Evolutionary conservation across 2,329 filamentous ascomycete species (phyloP).

Genomic region (Clonostachys rosea): DNA sequence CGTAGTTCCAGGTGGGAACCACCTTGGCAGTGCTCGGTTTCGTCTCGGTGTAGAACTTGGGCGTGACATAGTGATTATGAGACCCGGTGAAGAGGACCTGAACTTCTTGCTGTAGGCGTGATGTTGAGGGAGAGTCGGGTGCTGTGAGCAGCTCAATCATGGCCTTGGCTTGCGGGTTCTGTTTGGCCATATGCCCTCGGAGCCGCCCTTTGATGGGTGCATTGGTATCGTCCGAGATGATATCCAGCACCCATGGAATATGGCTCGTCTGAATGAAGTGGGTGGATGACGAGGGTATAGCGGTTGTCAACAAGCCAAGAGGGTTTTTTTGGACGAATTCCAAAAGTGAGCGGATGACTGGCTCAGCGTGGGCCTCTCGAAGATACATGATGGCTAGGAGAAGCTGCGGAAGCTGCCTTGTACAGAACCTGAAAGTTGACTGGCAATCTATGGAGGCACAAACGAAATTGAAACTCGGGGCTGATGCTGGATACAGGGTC

Average conservation of each 20-base stretch:
- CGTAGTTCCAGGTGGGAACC: slow-evolving; percentile 68
- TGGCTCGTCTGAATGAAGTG: slow-evolving; percentile 54
- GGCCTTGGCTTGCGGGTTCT: slow-evolving; percentile 60
- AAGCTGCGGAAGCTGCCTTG: too few relatives aligned
- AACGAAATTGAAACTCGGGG: too few relatives aligned
- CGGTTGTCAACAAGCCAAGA: slow-evolving; percentile 59
- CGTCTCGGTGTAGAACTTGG: slow-evolving; percentile 63
- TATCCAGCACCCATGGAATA: slow-evolving; percentile 55
- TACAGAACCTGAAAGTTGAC: too few relatives aligned
- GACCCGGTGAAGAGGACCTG: slow-evolving; percentile 57
- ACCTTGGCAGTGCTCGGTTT: slow-evolving; percentile 62
- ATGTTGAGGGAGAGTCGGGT: slow-evolving; percentile 8
- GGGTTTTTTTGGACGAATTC: slow-evolving; percentile 55
- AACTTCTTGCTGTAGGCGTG: slow-evolving; percentile 46
- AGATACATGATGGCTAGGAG: slow-evolving; percentile 46
- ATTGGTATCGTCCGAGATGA: slow-evolving; percentile 31
- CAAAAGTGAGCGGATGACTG: slow-evolving; percentile 39
- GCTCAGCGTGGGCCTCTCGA: slow-evolving; percentile 46
- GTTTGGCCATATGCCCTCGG: slow-evolving; percentile 56
- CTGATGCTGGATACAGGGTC: too few relatives aligned
- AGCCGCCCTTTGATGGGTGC: slow-evolving; percentile 37
- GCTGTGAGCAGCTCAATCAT: slow-evolving; percentile 42
- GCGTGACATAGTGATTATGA: slow-evolving; percentile 60
- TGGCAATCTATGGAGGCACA: too few relatives aligned
- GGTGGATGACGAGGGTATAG: slow-evolving; percentile 41